phyloP scores from a whole-genome alignment of 345 rosid genomes.

The Mallotus nudiflorus region DNA sequence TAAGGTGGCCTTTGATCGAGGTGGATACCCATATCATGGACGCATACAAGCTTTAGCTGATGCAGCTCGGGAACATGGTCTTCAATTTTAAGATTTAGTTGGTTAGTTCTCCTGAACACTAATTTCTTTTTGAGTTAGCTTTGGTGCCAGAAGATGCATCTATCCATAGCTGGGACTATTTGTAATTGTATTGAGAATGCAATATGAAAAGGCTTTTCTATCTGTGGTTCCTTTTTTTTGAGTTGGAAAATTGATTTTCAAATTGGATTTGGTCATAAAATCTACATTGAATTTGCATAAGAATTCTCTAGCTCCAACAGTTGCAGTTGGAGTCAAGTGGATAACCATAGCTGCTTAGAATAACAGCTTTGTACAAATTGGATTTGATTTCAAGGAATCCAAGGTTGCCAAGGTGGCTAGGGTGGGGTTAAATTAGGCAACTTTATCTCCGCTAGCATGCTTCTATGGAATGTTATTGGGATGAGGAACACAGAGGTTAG shows the following conservation, averaged over 20 bases:
- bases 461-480: not conserved
- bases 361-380: not conserved
- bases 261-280: not conserved
- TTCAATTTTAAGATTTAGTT: conserved; percentile 52
- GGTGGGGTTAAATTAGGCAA: not conserved
- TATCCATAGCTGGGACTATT: not conserved
- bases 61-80: conserved; percentile 86
- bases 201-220: conserved; percentile 8
- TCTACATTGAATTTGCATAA: not conserved
- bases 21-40: conserved; percentile 95
- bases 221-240: not conserved
- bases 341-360: not conserved
- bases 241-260: not conserved
- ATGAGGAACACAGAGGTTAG: not conserved
- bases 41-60: conserved; percentile 74
- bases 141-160: not conserved
- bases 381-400: not conserved
- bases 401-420: not conserved
- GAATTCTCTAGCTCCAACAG: not conserved
- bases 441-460: not conserved
- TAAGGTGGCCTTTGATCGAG: conserved; percentile 87
- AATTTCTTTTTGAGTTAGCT: not conserved
- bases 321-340: not conserved
- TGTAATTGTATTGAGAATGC: not conserved
- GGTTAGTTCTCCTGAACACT: conserved; percentile 18